Percentiles rank a stretch among this genome's conserved stretches.
These are phyloP conservation scores for Candida fluviatilis DNA, from an alignment of 805 yeast species.

Conservation along the genomic window DNA sequence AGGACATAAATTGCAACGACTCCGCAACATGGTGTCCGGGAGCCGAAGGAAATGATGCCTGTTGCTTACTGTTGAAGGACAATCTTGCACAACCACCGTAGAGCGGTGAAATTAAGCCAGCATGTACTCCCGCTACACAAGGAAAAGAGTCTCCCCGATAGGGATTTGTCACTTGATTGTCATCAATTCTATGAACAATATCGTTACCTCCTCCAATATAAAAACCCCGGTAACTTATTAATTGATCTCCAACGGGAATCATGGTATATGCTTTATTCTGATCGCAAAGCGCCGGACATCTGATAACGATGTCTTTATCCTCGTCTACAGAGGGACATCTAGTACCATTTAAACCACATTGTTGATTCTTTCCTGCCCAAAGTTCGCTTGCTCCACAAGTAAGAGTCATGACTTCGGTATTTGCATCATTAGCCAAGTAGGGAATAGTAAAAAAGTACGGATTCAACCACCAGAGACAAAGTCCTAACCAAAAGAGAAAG, in stretches of 20 bases:
- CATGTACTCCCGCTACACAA: slow-evolving; percentile 87
- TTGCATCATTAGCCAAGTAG: slow-evolving; percentile 12
- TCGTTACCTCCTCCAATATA: slow-evolving; percentile 71
- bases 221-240: slow-evolving; percentile 66
- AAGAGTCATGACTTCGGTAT: slow-evolving; percentile 36
- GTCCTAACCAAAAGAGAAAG: slow-evolving; percentile 43
- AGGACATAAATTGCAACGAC: slow-evolving; percentile 58
- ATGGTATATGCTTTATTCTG: slow-evolving; percentile 69
- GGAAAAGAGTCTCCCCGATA: slow-evolving; percentile 87
- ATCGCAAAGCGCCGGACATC: slow-evolving; percentile 89
- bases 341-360: slow-evolving; percentile 72
- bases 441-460: slow-evolving; percentile 48
- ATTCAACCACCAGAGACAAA: slow-evolving; percentile 32
- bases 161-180: slow-evolving; percentile 45
- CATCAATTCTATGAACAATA: slow-evolving; percentile 7
- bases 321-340: slow-evolving; percentile 46
- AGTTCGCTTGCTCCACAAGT: slow-evolving; percentile 48
- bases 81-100: slow-evolving; percentile 77
- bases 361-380: slow-evolving; percentile 75
- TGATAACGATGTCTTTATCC: slow-evolving; percentile 47
- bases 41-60: slow-evolving; percentile 40
- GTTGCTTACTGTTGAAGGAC: slow-evolving; percentile 51
- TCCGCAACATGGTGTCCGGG: slow-evolving; percentile 49
- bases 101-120: slow-evolving; percentile 69
- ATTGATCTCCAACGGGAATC: slow-evolving; percentile 65